Conservation (phyloP, 768 basidiomycete species). For the Boletellus sp. region DNA sequence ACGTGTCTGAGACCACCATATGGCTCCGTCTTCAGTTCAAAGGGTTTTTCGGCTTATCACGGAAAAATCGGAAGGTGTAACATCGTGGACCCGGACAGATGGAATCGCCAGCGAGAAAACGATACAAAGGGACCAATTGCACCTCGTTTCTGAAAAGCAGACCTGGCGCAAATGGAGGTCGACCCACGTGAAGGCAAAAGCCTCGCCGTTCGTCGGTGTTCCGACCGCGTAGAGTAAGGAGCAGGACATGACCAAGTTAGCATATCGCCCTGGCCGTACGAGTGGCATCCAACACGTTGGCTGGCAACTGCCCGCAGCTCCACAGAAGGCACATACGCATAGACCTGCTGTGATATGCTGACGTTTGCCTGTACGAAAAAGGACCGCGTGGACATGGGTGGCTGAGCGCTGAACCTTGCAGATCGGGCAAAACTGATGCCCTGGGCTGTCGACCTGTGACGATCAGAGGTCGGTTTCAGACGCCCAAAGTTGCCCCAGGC, state of each 20-base stretch:
- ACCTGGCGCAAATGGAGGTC: background rate
- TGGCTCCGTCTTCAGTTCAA: background rate
- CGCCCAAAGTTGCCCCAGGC: too few relatives aligned
- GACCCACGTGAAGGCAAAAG: background rate
- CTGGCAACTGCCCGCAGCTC: background rate
- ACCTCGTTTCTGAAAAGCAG: background rate
- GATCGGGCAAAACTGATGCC: too few relatives aligned
- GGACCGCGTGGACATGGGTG: background rate
- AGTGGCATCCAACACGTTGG: too few relatives aligned
- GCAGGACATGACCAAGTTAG: background rate
- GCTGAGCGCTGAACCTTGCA: background rate
- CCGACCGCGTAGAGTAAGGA: background rate
- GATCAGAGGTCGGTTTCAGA: too few relatives aligned
- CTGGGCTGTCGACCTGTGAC: too few relatives aligned
- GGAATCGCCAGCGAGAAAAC: background rate
- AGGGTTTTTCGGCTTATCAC: background rate
- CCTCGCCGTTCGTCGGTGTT: background rate
- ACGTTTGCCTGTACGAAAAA: background rate
- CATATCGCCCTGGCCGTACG: background rate
- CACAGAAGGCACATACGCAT: too few relatives aligned
- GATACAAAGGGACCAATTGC: slow-evolving; percentile 1
- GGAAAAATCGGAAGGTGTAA: background rate
- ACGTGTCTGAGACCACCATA: background rate
- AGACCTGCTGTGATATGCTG: background rate
- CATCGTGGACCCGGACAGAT: background rate